Percentiles rank a stretch among this genome's conserved stretches.
Conservation (phyloP, 164 flowering plant species). For the Magnolia sinica region DNA sequence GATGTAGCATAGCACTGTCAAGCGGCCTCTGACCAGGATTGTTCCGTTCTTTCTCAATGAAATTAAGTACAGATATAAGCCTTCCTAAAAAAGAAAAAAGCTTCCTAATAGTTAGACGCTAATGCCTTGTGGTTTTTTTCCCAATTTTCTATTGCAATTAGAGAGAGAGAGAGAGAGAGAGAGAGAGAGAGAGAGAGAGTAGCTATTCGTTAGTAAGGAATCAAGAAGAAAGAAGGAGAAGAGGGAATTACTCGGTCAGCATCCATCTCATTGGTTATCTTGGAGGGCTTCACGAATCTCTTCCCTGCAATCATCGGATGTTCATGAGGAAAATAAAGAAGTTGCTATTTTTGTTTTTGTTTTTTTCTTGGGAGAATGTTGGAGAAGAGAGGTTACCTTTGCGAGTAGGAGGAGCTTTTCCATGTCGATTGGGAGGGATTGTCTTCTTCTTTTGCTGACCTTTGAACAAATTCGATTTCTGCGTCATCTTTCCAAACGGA, state of each 20-base stretch:
- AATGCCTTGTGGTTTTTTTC: too few relatives aligned
- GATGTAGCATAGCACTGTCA: too few relatives aligned
- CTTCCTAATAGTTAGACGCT: too few relatives aligned
- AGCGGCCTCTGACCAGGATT: too few relatives aligned
- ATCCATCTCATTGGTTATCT: slow-evolving; percentile 17
- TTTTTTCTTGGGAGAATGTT: neutral
- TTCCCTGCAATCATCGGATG: slow-evolving; percentile 10
- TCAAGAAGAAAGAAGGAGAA: neutral
- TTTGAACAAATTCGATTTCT: slow-evolving; percentile 66
- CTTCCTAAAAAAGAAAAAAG: too few relatives aligned
- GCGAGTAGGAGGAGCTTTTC: slow-evolving; percentile 47
- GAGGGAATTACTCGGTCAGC: slow-evolving; percentile 8
- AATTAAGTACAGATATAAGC: too few relatives aligned
- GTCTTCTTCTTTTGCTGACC: slow-evolving; percentile 74
- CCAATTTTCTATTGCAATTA: too few relatives aligned
- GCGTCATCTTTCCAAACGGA: slow-evolving; percentile 50
- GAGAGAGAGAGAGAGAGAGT: neutral
- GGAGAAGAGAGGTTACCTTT: slow-evolving; percentile 43
- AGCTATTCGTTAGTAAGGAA: neutral
- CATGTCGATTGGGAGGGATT: slow-evolving; percentile 67
- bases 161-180: neutral
- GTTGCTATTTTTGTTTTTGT: too few relatives aligned
- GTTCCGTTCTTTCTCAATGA: too few relatives aligned
- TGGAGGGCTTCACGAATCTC: slow-evolving; percentile 18
- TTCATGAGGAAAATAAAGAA: neutral